These are phyloP conservation scores for Solanum hybrid DNA, from an alignment of 305 asterid genomes.

Conservation along the genomic window DNA sequence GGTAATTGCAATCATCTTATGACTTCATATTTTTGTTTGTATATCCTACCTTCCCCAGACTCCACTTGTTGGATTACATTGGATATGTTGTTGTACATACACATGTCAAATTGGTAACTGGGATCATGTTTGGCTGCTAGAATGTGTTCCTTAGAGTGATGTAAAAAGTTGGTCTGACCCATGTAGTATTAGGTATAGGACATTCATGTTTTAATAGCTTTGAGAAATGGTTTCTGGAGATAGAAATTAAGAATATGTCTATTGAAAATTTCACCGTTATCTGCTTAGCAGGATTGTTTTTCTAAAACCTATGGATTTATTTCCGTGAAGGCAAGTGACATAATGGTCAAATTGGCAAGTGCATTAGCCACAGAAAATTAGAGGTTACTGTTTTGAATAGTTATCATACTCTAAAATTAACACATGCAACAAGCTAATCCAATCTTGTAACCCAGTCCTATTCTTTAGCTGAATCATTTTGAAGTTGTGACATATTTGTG, in stretches of 20 bases:
- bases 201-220: not conserved
- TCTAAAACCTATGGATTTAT: not conserved
- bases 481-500: not conserved
- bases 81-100: not conserved
- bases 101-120: not conserved
- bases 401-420: not conserved
- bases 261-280: not conserved
- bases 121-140: not conserved
- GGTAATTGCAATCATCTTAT: constrained; percentile 31
- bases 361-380: not conserved
- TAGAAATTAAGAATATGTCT: not conserved
- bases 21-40: not conserved
- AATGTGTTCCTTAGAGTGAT: not conserved
- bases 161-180: not conserved
- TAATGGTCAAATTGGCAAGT: not conserved
- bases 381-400: not conserved
- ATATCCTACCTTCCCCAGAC: not conserved
- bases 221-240: not conserved
- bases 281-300: not conserved
- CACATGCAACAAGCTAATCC: not conserved
- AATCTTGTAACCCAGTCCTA: not conserved
- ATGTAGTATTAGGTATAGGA: not conserved
- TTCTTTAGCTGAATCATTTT: not conserved
- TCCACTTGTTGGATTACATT: not conserved
- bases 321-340: not conserved